These are phyloP conservation scores for Boletus mariae DNA, from an alignment of 1,284 basidiomycete species.

Conservation along the genomic window DNA sequence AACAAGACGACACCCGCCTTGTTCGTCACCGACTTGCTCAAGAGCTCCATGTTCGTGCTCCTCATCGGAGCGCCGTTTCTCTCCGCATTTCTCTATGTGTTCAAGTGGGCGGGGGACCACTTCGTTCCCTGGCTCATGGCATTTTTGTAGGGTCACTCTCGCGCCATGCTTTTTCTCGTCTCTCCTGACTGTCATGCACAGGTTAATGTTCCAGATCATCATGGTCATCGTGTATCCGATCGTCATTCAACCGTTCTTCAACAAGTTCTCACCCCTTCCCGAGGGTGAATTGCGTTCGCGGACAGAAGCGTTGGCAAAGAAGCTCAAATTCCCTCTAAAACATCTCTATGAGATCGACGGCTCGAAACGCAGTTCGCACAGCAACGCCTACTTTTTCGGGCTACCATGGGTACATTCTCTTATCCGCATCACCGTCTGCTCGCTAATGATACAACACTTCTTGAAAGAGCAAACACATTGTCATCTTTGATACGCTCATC, in stretches of 20 bases:
- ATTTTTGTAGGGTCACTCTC: constrained; percentile 50
- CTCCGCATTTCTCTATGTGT: constrained; percentile 82
- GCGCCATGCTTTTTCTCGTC: not conserved
- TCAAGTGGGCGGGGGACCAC: constrained; percentile 84
- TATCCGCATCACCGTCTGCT: not conserved
- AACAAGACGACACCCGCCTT: constrained; percentile 85
- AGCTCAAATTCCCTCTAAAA: constrained; percentile 90
- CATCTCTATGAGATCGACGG: constrained; percentile 98
- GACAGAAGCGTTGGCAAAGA: constrained; percentile 71
- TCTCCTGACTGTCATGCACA: constrained; percentile 27
- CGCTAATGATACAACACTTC: not conserved
- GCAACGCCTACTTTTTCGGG: constrained; percentile 94
- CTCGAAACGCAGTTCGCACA: constrained; percentile 90
- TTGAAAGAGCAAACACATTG: constrained; percentile 80
- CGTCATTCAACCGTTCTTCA: constrained; percentile 94
- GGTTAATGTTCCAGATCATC: constrained; percentile 77
- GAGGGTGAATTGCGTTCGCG: constrained; percentile 70
- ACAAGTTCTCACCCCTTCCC: constrained; percentile 87
- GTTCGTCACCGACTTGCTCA: constrained; percentile 55
- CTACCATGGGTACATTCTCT: constrained; percentile 72
- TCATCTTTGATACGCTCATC: constrained; percentile 96
- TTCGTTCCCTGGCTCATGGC: constrained; percentile 89
- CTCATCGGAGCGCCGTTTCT: constrained; percentile 82
- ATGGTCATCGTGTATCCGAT: constrained; percentile 87
- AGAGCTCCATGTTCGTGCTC: constrained; percentile 73